Percentiles rank a stretch among this genome's conserved stretches.
Conservation (phyloP, 257 asterid species). For the Nicotiana attenuata region DNA sequence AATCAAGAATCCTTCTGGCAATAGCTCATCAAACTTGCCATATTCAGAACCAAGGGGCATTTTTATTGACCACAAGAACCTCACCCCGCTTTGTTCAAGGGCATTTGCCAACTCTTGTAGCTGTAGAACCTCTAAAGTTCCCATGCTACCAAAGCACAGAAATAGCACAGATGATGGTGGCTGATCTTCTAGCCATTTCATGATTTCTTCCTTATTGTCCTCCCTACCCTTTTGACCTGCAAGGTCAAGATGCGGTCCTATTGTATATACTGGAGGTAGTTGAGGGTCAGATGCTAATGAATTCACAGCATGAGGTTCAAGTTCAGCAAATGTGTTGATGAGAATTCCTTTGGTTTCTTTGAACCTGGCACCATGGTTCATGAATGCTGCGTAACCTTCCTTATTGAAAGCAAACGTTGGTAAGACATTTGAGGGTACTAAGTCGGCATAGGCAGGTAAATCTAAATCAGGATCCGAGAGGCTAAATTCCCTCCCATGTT, state of each 20-base stretch:
- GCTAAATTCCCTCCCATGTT: constrained; percentile 9
- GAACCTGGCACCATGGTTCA: not conserved
- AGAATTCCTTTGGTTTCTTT: constrained; percentile 31
- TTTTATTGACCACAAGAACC: constrained; percentile 16
- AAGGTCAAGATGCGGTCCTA: constrained; percentile 39
- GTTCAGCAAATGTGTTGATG: constrained; percentile 40
- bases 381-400: not conserved
- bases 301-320: constrained; percentile 26
- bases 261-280: constrained; percentile 32
- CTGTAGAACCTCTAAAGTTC: constrained; percentile 10
- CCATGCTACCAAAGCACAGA: constrained; percentile 24
- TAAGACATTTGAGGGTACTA: constrained; percentile 23
- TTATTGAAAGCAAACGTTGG: constrained; percentile 11
- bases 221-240: not conserved
- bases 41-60: not conserved
- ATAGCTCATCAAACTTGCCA: constrained; percentile 1
- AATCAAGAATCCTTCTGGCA: constrained; percentile 21
- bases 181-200: constrained; percentile 22
- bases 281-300: constrained; percentile 4
- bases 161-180: constrained; percentile 13
- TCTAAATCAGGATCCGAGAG: not conserved
- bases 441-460: constrained; percentile 16
- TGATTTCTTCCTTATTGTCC: not conserved
- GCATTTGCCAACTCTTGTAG: constrained; percentile 18
- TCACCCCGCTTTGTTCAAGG: constrained; percentile 6